Evolutionary conservation across 768 basidiomycete species (phyloP).

Genomic region (Cystobasidium onofrii): DNA sequence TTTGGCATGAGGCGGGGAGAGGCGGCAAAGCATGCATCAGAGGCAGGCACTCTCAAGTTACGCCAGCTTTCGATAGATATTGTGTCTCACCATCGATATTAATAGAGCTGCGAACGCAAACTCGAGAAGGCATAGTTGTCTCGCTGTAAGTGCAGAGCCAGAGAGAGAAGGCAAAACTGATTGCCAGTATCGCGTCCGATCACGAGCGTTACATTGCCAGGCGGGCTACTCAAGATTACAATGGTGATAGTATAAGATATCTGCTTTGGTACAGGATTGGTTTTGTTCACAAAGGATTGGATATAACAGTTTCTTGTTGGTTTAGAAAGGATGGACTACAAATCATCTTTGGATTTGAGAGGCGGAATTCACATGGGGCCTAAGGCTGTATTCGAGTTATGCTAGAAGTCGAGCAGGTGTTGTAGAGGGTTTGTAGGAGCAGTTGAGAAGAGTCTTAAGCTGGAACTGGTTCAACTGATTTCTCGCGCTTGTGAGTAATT

Average conservation of each 20-base stretch:
- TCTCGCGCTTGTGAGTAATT: not conserved
- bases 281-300: not conserved
- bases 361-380: too few relatives aligned
- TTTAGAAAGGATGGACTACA: not conserved
- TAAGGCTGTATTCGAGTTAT: too few relatives aligned
- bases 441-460: too few relatives aligned
- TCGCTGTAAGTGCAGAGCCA: not conserved
- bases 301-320: too few relatives aligned
- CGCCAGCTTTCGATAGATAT: not conserved
- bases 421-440: too few relatives aligned
- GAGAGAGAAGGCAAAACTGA: not conserved
- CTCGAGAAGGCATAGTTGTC: not conserved
- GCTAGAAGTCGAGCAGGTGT: too few relatives aligned
- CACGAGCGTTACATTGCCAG: too few relatives aligned
- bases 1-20: not conserved
- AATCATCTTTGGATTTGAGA: too few relatives aligned
- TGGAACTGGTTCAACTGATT: not conserved
- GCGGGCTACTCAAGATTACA: not conserved
- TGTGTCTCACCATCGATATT: conserved; percentile 20
- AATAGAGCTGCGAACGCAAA: conserved; percentile 13
- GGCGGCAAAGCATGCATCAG: not conserved
- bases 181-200: too few relatives aligned
- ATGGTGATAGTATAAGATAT: not conserved
- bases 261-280: not conserved
- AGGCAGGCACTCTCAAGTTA: too few relatives aligned